These are phyloP conservation scores for Pyrus bretschneideri DNA, from an alignment of 306 rosid species.

Conservation along the genomic window DNA sequence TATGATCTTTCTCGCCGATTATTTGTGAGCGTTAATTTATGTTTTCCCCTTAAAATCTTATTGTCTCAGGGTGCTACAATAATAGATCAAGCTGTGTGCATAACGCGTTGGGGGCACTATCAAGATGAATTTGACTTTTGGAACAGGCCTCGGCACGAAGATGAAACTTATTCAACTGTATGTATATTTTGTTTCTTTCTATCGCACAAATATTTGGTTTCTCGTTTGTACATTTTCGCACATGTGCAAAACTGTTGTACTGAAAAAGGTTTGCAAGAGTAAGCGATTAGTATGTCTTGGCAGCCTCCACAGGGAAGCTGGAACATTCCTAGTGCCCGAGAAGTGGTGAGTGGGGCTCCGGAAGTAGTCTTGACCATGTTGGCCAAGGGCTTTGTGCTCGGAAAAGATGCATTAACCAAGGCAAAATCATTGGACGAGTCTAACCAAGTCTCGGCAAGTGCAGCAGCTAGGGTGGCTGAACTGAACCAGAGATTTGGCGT, in stretches of 20 bases:
- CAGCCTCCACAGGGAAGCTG: slow-evolving; percentile 34
- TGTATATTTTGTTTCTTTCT: slow-evolving; percentile 5
- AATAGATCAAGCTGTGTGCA: slow-evolving; percentile 83
- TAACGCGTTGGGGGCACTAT: slow-evolving; percentile 83
- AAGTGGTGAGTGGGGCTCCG: slow-evolving; percentile 62
- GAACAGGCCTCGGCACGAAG: slow-evolving; percentile 45
- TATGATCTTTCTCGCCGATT: background rate
- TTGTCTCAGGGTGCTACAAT: slow-evolving; percentile 81
- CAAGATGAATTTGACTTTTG: slow-evolving; percentile 67
- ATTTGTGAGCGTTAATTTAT: background rate
- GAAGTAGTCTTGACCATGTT: slow-evolving; percentile 83
- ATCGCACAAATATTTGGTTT: background rate
- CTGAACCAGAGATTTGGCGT: slow-evolving; percentile 70
- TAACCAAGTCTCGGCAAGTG: slow-evolving; percentile 59
- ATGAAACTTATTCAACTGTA: slow-evolving; percentile 49
- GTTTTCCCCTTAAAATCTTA: slow-evolving; percentile 3
- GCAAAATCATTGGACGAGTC: slow-evolving; percentile 77
- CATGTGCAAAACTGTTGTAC: background rate
- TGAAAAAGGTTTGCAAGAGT: background rate
- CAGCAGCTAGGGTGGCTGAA: slow-evolving; percentile 70
- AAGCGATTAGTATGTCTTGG: slow-evolving; percentile 9
- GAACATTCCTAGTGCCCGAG: slow-evolving; percentile 64
- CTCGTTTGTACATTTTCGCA: background rate
- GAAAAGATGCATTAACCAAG: slow-evolving; percentile 65
- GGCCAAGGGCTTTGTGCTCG: slow-evolving; percentile 67